Evolutionary conservation across 1,284 basidiomycete species (phyloP).

Genomic region (Ustilago curta): DNA sequence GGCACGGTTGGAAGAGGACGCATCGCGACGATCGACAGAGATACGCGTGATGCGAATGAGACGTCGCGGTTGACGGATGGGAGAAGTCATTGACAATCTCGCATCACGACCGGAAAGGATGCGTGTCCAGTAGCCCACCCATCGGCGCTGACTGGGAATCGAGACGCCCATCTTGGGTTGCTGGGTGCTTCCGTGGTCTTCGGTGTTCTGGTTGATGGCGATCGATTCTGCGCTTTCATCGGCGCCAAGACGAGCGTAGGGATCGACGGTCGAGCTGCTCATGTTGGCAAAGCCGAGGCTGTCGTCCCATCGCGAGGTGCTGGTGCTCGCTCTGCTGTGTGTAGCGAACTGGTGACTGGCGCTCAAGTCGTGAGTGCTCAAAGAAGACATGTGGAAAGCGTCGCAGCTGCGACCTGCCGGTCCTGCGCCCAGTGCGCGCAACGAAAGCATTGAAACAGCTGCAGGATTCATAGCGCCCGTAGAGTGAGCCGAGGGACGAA

Average conservation of each 20-base stretch:
- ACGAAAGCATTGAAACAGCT: constrained; percentile 18
- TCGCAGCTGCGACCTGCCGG: constrained; percentile 46
- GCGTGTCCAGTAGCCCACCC: constrained; percentile 60
- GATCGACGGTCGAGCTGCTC: constrained; percentile 9
- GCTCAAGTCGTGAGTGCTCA: constrained; percentile 20
- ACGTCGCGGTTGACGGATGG: constrained; percentile 32
- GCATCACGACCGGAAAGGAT: constrained; percentile 52
- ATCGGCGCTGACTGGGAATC: constrained; percentile 55
- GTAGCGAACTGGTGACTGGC: constrained; percentile 17
- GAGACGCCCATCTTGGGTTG: constrained; percentile 56
- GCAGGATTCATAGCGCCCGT: constrained; percentile 38
- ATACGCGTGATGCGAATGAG: constrained; percentile 52
- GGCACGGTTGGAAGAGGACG: not conserved
- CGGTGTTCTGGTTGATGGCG: constrained; percentile 44
- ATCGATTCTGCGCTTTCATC: constrained; percentile 28
- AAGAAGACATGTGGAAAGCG: constrained; percentile 23
- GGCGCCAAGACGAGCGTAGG: not conserved
- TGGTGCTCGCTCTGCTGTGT: constrained; percentile 24
- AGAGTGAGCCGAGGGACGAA: constrained; percentile 38
- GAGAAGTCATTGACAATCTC: constrained; percentile 35
- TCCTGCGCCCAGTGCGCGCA: constrained; percentile 34
- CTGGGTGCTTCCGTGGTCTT: constrained; percentile 30
- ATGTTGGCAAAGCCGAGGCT: not conserved
- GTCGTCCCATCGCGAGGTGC: constrained; percentile 12
- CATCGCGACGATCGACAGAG: constrained; percentile 27